These are phyloP conservation scores for Paecilomyces formosus DNA, from an alignment of 2,329 filamentous ascomycete species.

Conservation along the genomic window DNA sequence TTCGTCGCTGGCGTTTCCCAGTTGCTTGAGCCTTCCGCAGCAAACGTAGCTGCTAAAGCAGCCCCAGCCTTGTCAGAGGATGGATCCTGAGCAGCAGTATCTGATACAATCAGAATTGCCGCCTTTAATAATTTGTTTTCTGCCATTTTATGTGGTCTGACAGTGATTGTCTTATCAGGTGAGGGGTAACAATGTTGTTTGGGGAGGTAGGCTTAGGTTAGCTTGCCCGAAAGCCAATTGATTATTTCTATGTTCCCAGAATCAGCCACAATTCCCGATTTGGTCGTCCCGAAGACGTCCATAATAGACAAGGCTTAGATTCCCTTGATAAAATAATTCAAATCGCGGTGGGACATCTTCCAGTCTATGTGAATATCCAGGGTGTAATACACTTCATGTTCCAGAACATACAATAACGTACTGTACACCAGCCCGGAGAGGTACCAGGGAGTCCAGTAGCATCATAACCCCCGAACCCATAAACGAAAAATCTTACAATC, in stretches of 20 bases:
- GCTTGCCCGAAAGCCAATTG: background rate
- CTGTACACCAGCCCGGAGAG: constrained; percentile 13
- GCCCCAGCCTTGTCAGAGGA: constrained; percentile 67
- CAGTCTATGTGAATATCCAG: background rate
- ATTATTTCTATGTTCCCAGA: background rate
- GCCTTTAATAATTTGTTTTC: constrained; percentile 55
- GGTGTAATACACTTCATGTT: background rate
- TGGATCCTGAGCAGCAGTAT: constrained; percentile 74
- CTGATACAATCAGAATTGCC: constrained; percentile 80
- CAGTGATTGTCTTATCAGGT: constrained; percentile 1
- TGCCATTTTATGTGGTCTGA: constrained; percentile 16
- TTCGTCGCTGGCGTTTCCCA: constrained; percentile 64
- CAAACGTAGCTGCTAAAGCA: constrained; percentile 62
- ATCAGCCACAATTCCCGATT: background rate
- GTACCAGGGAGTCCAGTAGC: constrained; percentile 13
- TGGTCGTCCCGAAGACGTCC: background rate
- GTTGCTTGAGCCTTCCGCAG: constrained; percentile 55
- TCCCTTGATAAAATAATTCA: background rate
- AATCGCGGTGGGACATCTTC: background rate
- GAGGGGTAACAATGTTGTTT: background rate
- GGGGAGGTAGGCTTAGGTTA: background rate
- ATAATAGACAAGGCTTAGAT: background rate
- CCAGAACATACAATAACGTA: constrained; percentile 10
- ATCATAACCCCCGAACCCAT: constrained; percentile 18
- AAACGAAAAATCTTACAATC: constrained; percentile 16